Evolutionary conservation across 257 asterid species (phyloP).

Genomic region (Nicotiana obtusifolia): DNA sequence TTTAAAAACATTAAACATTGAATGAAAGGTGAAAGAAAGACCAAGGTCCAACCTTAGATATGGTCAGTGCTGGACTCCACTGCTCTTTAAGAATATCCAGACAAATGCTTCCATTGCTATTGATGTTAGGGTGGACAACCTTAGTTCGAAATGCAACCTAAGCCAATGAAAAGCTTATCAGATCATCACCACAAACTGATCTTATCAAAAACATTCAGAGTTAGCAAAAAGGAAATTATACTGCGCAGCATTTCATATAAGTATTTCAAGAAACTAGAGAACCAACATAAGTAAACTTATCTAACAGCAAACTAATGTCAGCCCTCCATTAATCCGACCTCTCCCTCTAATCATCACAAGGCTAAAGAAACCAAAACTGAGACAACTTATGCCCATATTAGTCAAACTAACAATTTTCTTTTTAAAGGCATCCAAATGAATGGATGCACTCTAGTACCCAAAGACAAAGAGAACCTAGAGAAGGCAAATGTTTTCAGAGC

Average conservation of each 20-base stretch:
- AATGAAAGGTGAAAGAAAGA: background rate
- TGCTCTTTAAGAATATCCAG: conserved; percentile 77
- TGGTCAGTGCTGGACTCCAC: conserved; percentile 84
- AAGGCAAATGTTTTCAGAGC: no score
- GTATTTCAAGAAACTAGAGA: background rate
- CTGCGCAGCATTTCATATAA: background rate
- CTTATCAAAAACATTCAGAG: background rate
- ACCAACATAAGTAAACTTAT: background rate
- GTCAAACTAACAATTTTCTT: background rate
- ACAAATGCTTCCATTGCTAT: conserved; percentile 83
- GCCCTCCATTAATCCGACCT: background rate
- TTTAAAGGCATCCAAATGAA: background rate
- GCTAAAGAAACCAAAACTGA: background rate
- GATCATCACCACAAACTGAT: background rate
- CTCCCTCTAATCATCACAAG: background rate
- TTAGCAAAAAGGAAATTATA: background rate
- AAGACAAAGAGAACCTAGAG: no score
- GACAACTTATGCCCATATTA: background rate
- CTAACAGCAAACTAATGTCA: background rate
- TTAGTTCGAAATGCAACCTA: conserved; percentile 76
- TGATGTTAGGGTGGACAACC: conserved; percentile 74
- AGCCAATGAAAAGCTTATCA: background rate
- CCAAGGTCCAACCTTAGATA: conserved; percentile 49
- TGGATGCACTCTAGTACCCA: no score
- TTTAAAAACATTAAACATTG: background rate